Evolutionary conservation across 768 basidiomycete species (phyloP).

Genomic region (Crucibulum laeve): DNA sequence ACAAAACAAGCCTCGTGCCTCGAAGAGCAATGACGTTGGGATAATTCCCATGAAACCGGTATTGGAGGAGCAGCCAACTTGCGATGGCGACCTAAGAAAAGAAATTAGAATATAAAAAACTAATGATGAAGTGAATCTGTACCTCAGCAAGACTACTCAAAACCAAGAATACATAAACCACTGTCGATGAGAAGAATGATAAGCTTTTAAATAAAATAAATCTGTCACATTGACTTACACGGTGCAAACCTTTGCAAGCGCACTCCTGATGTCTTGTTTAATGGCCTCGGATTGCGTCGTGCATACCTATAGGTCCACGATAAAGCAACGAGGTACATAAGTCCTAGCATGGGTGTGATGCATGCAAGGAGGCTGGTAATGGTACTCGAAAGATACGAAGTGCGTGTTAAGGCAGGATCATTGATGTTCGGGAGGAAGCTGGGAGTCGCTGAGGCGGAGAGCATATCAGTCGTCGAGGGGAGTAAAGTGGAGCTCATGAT

Average conservation of each 20-base stretch:
- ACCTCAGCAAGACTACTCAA: conserved; percentile 46
- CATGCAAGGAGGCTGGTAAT: conserved; percentile 31
- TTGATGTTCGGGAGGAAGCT: background rate
- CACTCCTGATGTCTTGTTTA: conserved; percentile 47
- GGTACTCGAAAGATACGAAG: conserved; percentile 27
- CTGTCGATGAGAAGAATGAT: conserved; percentile 24
- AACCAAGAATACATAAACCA: conserved; percentile 48
- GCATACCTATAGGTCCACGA: conserved; percentile 47
- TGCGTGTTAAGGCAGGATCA: conserved; percentile 9
- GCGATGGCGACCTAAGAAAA: conserved; percentile 42
- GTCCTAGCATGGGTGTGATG: conserved; percentile 25
- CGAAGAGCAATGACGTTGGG: conserved; percentile 40
- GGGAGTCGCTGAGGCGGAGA: too few species aligned
- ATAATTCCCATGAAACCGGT: conserved; percentile 45
- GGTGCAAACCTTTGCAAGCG: conserved; percentile 48
- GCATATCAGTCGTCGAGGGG: too few species aligned
- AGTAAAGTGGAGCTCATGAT: background rate
- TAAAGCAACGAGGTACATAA: conserved; percentile 47
- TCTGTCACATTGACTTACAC: conserved; percentile 27
- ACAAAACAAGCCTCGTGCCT: conserved; percentile 48
- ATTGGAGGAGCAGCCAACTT: conserved; percentile 59
- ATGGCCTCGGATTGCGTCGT: conserved; percentile 36
- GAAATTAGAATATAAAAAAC: background rate
- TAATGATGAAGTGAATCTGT: background rate
- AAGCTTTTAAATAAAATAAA: background rate